A percentile compares a stretch with the other conserved stretches of the same genome.
These are phyloP conservation scores for Exophiala alcalophila DNA, from an alignment of 2,329 filamentous ascomycete genomes.

Conservation along the genomic window DNA sequence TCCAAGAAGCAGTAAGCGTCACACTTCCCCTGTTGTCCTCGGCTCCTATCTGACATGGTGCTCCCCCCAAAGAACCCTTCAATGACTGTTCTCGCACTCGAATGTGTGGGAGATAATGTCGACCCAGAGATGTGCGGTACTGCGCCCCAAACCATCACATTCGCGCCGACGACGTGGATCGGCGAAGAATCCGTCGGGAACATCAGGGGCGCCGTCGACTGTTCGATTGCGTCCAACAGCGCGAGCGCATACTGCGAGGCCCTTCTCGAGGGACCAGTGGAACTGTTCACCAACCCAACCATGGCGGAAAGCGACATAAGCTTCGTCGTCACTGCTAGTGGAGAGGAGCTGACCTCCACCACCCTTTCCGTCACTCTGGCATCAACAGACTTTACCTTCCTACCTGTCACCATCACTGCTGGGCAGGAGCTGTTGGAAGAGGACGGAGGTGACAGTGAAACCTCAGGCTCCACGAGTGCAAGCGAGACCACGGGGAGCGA, in stretches of 20 bases:
- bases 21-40: too few species aligned
- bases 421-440: too few species aligned
- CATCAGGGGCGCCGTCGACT: background rate
- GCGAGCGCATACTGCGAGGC: slow-evolving; percentile 1
- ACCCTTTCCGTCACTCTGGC: background rate
- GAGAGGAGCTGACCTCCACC: background rate
- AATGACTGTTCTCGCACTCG: slow-evolving; percentile 2
- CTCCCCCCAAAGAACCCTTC: slow-evolving; percentile 1
- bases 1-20: slow-evolving; percentile 1
- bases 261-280: background rate
- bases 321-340: slow-evolving; percentile 2
- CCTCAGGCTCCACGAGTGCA: background rate
- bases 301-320: slow-evolving; percentile 1
- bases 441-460: too few species aligned
- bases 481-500: background rate
- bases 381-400: slow-evolving; percentile 3
- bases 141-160: slow-evolving; percentile 2
- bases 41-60: slow-evolving; percentile 6
- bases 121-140: slow-evolving; percentile 1
- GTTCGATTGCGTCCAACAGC: slow-evolving; percentile 3
- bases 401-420: slow-evolving; percentile 6
- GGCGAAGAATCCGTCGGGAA: background rate
- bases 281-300: slow-evolving; percentile 3
- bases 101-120: slow-evolving; percentile 2
- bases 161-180: slow-evolving; percentile 2